Evolutionary conservation across 345 rosid genomes (phyloP).

Genomic region (Cardamine resedifolia): DNA sequence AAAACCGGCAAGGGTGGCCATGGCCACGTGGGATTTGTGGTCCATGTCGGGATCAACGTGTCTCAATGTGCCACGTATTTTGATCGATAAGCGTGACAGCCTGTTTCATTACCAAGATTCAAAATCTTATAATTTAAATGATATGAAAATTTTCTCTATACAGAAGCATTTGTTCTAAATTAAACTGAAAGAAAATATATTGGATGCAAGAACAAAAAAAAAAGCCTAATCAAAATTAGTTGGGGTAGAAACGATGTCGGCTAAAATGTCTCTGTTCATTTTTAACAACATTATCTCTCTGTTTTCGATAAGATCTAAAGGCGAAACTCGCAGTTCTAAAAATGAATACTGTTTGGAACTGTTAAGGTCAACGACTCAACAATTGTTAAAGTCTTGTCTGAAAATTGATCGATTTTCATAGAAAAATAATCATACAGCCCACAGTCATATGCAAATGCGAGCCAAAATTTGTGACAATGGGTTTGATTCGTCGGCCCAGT

Average conservation of each 20-base stretch:
- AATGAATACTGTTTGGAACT: background rate
- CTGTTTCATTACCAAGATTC: constrained; percentile 28
- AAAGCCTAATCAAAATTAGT: background rate
- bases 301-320: background rate
- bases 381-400: background rate
- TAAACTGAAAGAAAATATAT: background rate
- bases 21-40: constrained; percentile 42
- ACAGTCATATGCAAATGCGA: background rate
- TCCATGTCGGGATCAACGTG: constrained; percentile 33
- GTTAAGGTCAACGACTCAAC: background rate
- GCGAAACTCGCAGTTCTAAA: background rate
- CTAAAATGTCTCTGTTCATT: background rate
- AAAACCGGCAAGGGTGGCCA: constrained; percentile 39
- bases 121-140: background rate
- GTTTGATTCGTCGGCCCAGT: background rate
- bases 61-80: constrained; percentile 14
- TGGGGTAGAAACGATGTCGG: no score
- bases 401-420: background rate
- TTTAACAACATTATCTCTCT: background rate
- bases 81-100: constrained; percentile 27
- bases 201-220: background rate
- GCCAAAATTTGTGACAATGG: background rate
- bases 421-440: background rate
- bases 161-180: background rate
- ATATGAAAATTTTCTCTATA: background rate